phyloP scores from a whole-genome alignment of 257 asterid species.

The Solanum stenotomum region DNA sequence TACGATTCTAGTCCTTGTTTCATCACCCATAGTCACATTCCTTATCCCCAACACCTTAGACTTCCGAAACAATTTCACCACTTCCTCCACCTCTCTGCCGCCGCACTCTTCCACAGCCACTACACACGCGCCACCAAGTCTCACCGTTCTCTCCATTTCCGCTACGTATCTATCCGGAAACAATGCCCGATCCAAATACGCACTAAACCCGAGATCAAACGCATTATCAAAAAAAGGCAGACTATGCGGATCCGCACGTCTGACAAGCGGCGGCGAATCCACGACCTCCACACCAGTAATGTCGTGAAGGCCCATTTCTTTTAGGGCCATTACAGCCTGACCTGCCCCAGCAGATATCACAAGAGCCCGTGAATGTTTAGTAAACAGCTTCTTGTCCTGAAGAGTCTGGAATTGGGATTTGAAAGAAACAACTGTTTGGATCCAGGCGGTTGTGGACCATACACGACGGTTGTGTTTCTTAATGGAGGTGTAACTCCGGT shows the following conservation, averaged over 20 bases:
- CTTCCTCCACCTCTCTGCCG: constrained; percentile 34
- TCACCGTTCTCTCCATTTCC: constrained; percentile 84
- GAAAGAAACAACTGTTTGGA: constrained; percentile 47
- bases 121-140: constrained; percentile 66
- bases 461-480: constrained; percentile 65
- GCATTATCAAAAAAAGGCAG: constrained; percentile 64
- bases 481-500: constrained; percentile 48
- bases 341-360: constrained; percentile 92
- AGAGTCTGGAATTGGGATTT: constrained; percentile 35
- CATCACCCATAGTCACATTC: constrained; percentile 62
- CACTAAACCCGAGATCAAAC: constrained; percentile 74
- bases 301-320: constrained; percentile 55
- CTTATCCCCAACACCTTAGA: constrained; percentile 44
- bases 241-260: constrained; percentile 77
- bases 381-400: constrained; percentile 20
- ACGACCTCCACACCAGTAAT: constrained; percentile 82
- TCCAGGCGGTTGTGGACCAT: constrained; percentile 78
- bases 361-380: constrained; percentile 49
- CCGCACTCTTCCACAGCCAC: constrained; percentile 84
- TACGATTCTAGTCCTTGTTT: constrained; percentile 51
- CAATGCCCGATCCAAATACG: constrained; percentile 62
- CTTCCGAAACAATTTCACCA: constrained; percentile 49
- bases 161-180: constrained; percentile 54
- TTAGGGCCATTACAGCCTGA: constrained; percentile 63
- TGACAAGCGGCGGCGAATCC: constrained; percentile 73